Base-by-base conservation (phyloP, 495 filamentous ascomycete genomes). In the Bombardia bombarda region DNA sequence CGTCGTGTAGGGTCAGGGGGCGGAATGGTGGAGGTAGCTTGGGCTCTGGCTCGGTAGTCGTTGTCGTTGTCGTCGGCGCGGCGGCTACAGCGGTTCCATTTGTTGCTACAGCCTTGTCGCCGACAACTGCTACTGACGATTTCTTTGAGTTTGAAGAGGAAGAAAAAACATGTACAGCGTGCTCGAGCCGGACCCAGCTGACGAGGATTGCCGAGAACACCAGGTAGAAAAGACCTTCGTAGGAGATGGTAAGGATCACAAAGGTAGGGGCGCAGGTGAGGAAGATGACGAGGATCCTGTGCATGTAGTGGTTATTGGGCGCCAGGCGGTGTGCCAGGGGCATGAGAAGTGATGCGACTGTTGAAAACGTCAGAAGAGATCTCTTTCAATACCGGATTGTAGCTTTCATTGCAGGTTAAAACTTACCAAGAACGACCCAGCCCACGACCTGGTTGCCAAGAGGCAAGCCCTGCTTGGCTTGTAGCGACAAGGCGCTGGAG, bases 171-270 rank as follows among this genome's bases (percentile, higher is more conserved):
- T 87, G 83, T 42, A 87, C 75, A 28, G 78, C 83, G 51, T 95
- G 83, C 58, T 99, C 93, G 0, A 97, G 69, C 18, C 80, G 79
- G 17, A 95, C 87, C 93, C 93, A 99, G 46, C 80, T 83, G 44
- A 94, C 71, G 8, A 99, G 72, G 17, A 83, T 82, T 33, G 83
- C 69, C 55, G 80, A 89, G 64, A 96, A 97, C 16, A 81, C 80
- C 49, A 95, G 75, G 69, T 95, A 97, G 66, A 99, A 99, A 3
- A 99, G 71, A 0, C 93, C 92, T 61, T 99, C 93, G 70, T 95
- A 99, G 14, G 89, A 94, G 60, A 96, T 97, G 19, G 89, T 95
- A 46, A 99, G 83, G 52, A 97, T 85, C 57, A 99, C 84, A 59
- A 99, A 99, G 9, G 82, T 82, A 1, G 93, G 93, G 0, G 89